A percentile compares a stretch with the other conserved stretches of the same genome.
Conservation (phyloP, 345 rosid genomes). For the Dipteronia sinensis region DNA sequence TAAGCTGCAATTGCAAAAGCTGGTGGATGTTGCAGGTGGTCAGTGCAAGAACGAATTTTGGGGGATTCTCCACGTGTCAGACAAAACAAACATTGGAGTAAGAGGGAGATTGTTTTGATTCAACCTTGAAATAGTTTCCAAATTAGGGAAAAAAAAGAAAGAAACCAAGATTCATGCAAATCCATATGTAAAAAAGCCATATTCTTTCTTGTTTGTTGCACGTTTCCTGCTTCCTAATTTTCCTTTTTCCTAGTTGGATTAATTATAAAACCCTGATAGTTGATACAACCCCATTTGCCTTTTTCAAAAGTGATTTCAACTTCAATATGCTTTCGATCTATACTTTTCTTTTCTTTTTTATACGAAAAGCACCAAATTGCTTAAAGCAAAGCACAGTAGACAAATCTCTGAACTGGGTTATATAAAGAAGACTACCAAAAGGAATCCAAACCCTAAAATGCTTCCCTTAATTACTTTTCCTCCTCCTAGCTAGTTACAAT, state of each 20-base stretch:
- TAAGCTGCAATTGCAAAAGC: neutral
- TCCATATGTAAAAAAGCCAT: constrained; percentile 6
- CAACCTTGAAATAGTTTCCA: constrained; percentile 16
- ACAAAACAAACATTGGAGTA: constrained; percentile 22
- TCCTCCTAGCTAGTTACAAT: no score
- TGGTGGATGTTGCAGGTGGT: constrained; percentile 12
- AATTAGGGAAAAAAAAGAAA: constrained; percentile 18
- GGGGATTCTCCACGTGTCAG: constrained; percentile 28
- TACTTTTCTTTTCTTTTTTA: neutral
- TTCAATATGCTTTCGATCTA: neutral
- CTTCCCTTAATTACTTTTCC: neutral
- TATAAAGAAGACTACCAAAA: neutral
- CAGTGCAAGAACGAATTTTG: constrained; percentile 2
- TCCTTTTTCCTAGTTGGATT: neutral
- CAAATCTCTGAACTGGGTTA: neutral
- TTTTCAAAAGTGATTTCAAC: neutral
- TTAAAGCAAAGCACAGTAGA: neutral
- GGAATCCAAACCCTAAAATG: neutral
- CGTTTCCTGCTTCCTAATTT: neutral
- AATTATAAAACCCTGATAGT: neutral
- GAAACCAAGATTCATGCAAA: constrained; percentile 9
- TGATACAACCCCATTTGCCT: neutral
- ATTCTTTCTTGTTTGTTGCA: neutral
- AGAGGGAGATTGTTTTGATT: constrained; percentile 4
- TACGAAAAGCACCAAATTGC: neutral